Base-by-base conservation (phyloP, 306 rosid species). In the Gleditsia sinensis region DNA sequence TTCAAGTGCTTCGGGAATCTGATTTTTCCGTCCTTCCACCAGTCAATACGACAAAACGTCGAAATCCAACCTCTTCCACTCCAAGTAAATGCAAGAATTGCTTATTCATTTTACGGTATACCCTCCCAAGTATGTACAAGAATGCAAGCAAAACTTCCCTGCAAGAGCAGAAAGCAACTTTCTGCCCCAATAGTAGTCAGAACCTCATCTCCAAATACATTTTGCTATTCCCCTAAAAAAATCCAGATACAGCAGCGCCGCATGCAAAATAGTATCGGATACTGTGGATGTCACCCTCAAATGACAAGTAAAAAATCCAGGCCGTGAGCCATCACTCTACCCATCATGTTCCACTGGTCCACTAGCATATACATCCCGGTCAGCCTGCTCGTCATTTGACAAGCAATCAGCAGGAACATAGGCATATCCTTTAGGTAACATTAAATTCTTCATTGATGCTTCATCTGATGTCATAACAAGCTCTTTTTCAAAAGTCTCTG, bases 401-500 rank as follows among this genome's bases (percentile, higher is more conserved):
- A 95, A 82, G 77, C 90, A 79, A 83, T 92, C 97, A 17, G 99
- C 99, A 63, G 98, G 99, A 83, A 92, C 99, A 78, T 95, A 95
- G 24, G 91, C 92, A 83, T 95, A 95, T 67, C 96, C 97, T 78
- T 95, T 95, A 28, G 99, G 99, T 70, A 95, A 78, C 80, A 16
- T 86, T 78, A 87, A 87, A 76, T 95, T 95, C 86, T 89, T 95
- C 92, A 95, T 83, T 7, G 96, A 87, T 23, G 99, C 99, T 85
- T 95, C 97, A 75, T 95, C 99, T 14, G 98, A 95, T 5, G 99
- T 95, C 99, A 95, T 95, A 50, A 92, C 89, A 68, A 95, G 83
- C 83, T 95, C 99, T 76, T 90, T 95, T 59, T 86, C 96, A 79
- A 95, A 90, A 11, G 91, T 83, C 73, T 95, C 98, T 0, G 88